Evolutionary conservation across 2,329 filamentous ascomycete genomes (phyloP), one percentile per base, ranked within the genome.

Genomic region (Pseudogymnoascus sp.): DNA sequence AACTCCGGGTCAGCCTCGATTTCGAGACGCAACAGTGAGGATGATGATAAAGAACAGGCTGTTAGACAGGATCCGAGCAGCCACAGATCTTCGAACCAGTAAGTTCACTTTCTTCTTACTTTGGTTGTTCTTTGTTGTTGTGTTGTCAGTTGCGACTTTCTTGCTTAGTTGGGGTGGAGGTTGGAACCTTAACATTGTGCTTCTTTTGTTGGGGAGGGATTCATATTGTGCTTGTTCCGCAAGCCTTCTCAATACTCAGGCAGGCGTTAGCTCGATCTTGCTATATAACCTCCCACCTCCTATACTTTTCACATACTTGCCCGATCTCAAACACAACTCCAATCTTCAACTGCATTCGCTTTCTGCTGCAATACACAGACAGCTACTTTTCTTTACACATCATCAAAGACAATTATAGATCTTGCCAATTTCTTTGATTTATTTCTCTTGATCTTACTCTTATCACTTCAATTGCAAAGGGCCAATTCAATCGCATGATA

Each of bases 11-110:
- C 93, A 27, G 87, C 96, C 59, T 92, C 92, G 55, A 87, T 84
- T 31, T 94, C 92, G 65, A 85, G 92, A 67, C 88, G 92, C 67
- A 95, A 96, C 72, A 97, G 93, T 61, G 89, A 96, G 71, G 89
- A 97, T 72, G 89, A 93, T 68, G 90, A 96, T 70, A 92, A 93
- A 71, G 88, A 92, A 71, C 85, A 88, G 68, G 84, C 87, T 65
- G 83, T 88, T 70, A 80, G 85, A 66, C 81, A 87, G 72, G 82
- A 87, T 68, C 80, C 84, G n/a, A 85, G 86, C 36, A 87, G 87
- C 69, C 88, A 89, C 71, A 83, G 89, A 62, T 85, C 88, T 58
- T 86, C 84, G 59, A 89, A 90, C 73, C 85, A 87, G 90, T 94
- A 85, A 86, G 90, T 92, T 58, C 60, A 58, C 29, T 52, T 58